Conservation (phyloP, 148 eudicot species). For the Silene conica region DNA sequence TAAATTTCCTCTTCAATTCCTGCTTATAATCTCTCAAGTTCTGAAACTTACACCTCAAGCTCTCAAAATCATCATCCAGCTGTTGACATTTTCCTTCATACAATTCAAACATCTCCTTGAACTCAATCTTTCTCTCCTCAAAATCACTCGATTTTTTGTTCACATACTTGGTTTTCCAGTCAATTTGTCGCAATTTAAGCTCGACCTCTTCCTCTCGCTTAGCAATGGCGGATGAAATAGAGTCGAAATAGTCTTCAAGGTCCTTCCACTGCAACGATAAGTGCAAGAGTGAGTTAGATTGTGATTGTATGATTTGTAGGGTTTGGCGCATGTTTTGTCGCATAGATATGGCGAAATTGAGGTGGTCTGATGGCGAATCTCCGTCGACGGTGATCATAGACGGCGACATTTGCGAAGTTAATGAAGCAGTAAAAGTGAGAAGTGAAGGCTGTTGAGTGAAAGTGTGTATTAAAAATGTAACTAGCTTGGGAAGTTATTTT, state of each 20-base stretch:
- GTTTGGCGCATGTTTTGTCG: constrained; percentile 22
- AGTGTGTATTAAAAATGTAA: no score
- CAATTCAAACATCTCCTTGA: constrained; percentile 23
- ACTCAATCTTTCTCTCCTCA: constrained; percentile 23
- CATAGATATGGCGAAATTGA: constrained; percentile 8
- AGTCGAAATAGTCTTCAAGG: constrained; percentile 26
- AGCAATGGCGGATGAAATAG: constrained; percentile 10
- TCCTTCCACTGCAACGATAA: constrained; percentile 34
- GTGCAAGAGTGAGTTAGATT: constrained; percentile 20
- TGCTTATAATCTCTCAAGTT: constrained; percentile 15
- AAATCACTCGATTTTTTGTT: constrained; percentile 19
- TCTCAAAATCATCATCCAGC: constrained; percentile 24
- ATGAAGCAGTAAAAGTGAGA: background rate
- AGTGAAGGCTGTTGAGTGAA: background rate
- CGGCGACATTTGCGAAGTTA: background rate
- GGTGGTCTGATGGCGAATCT: no score
- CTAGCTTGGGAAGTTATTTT: no score
- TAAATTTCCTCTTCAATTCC: constrained; percentile 23
- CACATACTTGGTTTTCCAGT: constrained; percentile 31
- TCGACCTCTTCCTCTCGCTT: constrained; percentile 9
- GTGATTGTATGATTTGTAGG: constrained; percentile 20
- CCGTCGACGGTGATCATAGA: background rate
- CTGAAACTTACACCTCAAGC: constrained; percentile 5
- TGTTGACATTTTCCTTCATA: constrained; percentile 26
- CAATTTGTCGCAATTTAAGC: constrained; percentile 24